Evolutionary conservation across 495 filamentous ascomycete species (phyloP).

Genomic region (Tricharina praecox): DNA sequence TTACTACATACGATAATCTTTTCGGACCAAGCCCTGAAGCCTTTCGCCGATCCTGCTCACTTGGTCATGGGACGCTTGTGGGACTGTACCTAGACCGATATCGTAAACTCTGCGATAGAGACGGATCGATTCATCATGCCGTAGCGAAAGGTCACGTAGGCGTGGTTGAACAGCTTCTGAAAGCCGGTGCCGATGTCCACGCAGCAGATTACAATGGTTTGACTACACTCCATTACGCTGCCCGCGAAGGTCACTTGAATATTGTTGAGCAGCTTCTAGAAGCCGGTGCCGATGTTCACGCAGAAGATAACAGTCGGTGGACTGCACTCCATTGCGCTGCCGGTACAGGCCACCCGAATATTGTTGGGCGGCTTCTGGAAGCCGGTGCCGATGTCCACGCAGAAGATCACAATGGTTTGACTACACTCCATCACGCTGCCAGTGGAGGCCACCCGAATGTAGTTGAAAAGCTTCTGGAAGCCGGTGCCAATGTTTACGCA

Average conservation of each 20-base stretch:
- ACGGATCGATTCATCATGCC: neutral
- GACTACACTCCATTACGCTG: neutral
- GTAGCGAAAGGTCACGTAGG: neutral
- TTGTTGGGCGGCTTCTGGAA: neutral
- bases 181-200: constrained; percentile 1
- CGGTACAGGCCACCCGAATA: neutral
- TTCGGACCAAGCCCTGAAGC: neutral
- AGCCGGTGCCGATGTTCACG: neutral
- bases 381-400: too few species aligned
- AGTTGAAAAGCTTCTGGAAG: too few species aligned
- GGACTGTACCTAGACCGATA: neutral
- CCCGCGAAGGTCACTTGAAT: neutral
- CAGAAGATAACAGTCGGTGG: neutral
- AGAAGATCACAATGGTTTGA: too few species aligned
- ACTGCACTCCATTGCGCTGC: neutral
- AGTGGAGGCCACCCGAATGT: too few species aligned
- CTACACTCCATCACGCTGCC: too few species aligned
- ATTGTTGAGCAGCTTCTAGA: neutral
- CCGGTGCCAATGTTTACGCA: too few species aligned
- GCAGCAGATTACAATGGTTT: neutral
- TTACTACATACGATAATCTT: neutral
- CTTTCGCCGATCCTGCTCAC: neutral
- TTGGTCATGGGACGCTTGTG: neutral
- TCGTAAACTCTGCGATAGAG: neutral
- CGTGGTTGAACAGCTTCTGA: neutral